Evolutionary conservation across 176 grass and related monocot genomes (phyloP), one percentile per base, ranked within the genome.

Genomic region (Carex cristatella): DNA sequence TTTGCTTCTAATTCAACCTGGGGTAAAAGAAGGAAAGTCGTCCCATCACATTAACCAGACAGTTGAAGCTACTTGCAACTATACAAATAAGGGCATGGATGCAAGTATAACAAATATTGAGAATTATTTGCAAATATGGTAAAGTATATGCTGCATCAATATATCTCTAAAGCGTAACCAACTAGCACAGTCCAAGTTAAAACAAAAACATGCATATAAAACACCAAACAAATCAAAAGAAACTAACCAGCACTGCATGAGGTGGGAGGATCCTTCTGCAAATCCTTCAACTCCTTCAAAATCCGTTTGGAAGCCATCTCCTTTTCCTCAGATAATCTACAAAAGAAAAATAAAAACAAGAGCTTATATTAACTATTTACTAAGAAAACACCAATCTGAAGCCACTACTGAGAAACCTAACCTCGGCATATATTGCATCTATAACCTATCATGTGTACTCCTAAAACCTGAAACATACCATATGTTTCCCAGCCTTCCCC

Each of bases 211-310:
- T 79, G 74, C 51, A 79, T 55, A 79, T 35, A 58, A 58, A 35
- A 58, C 12, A 35, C 53, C 16, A 27, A 32, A 78, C 13, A 76
- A 12, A 31, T 28, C 46, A 62, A 90, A 57, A 85, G 38, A 58
- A 78, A 92, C 74, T 68, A 69, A 95, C 93, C 93, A 46, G 93
- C 93, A 84, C 93, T 95, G 89, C 93, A 95, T 27, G 93, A 95
- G 58, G 90, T 92, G 86, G 93, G 91, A 61, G 94, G 94, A 85
- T 91, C 91, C 87, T 89, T 93, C 87, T 91, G 91, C 87, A 93
- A 82, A 90, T 91, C 94, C 94, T 96, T 96, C 76, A 93, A 84
- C 91, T 93, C 94, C 89, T 96, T 93, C 83, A 93, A 88, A 87
- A 93, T 96, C 86, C 94, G 91, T 90, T 93, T 96, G 65, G 89